phyloP scores from a whole-genome alignment of 2,329 filamentous ascomycete genomes.

The Alternaria gaisen region DNA sequence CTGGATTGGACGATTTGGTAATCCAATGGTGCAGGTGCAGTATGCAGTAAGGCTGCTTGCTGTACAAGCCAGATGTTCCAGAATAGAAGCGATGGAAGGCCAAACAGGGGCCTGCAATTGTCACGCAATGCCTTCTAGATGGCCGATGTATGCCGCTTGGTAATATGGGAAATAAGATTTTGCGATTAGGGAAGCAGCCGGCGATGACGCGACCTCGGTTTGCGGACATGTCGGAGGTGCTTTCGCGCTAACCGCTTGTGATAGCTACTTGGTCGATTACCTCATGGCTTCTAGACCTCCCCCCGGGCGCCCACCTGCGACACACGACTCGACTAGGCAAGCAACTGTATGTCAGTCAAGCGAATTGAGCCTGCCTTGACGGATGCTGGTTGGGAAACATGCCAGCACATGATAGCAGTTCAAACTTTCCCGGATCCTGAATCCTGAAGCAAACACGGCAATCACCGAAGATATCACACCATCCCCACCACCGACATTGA shows the following conservation, averaged over 20 bases:
- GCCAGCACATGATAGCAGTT: slow-evolving; percentile 16
- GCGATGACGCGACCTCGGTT: slow-evolving; percentile 20
- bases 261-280: slow-evolving; percentile 29
- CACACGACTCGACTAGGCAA: slow-evolving; percentile 3
- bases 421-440: slow-evolving; percentile 8
- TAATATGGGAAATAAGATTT: slow-evolving; percentile 19
- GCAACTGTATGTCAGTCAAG: slow-evolving; percentile 18
- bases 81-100: slow-evolving; percentile 17
- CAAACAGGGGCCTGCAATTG: background rate
- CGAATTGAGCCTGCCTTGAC: background rate
- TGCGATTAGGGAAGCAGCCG: slow-evolving; percentile 31
- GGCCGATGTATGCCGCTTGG: slow-evolving; percentile 13
- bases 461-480: slow-evolving; percentile 13
- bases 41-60: slow-evolving; percentile 11
- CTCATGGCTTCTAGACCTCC: slow-evolving; percentile 30
- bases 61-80: background rate
- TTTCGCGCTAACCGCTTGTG: slow-evolving; percentile 28
- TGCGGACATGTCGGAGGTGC: slow-evolving; percentile 17
- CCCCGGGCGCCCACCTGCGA: slow-evolving; percentile 13
- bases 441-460: slow-evolving; percentile 3
- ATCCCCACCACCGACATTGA: slow-evolving; percentile 6
- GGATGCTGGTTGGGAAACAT: slow-evolving; percentile 20
- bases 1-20: slow-evolving; percentile 39
- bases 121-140: background rate
- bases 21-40: slow-evolving; percentile 30